Evolutionary conservation across 2,329 filamentous ascomycete species (phyloP).

Genomic region (Fusarium oxysporum): DNA sequence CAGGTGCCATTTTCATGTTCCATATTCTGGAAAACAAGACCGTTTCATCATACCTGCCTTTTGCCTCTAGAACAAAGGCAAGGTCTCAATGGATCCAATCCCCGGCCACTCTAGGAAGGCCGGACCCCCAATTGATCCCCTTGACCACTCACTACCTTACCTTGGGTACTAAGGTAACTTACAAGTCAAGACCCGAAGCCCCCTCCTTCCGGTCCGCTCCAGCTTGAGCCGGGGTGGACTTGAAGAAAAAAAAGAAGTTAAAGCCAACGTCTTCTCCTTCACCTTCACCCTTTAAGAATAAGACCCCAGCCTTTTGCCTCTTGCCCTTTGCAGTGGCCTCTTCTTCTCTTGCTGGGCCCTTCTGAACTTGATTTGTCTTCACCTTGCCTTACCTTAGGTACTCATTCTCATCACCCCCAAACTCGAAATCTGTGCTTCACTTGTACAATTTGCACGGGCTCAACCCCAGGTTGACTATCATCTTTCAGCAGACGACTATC

Average conservation of each 20-base stretch:
- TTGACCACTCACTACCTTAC: neutral
- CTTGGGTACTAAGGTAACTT: neutral
- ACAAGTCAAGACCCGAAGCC: conserved; percentile 1
- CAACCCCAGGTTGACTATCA: neutral
- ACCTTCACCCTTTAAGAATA: conserved; percentile 9
- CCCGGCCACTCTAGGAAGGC: conserved; percentile 19
- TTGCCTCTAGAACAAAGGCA: conserved; percentile 29
- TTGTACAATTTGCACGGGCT: neutral
- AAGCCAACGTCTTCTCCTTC: conserved; percentile 24
- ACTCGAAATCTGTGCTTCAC: conserved; percentile 1
- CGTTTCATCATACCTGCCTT: conserved; percentile 10
- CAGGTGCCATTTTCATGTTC: conserved; percentile 33
- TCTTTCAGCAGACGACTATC: neutral
- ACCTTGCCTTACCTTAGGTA: neutral
- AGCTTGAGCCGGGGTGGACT: conserved; percentile 24
- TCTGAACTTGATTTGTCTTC: neutral
- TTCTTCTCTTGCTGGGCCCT: neutral
- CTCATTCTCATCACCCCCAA: conserved; percentile 1
- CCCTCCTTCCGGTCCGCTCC: conserved; percentile 14
- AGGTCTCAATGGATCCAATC: conserved; percentile 19
- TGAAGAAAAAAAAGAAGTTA: conserved; percentile 20
- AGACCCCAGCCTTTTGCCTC: neutral
- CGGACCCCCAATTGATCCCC: conserved; percentile 20
- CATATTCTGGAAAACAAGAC: conserved; percentile 1
- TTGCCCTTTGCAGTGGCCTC: neutral